phyloP scores from a whole-genome alignment of 257 asterid species.

The Penstemon barbatus region DNA sequence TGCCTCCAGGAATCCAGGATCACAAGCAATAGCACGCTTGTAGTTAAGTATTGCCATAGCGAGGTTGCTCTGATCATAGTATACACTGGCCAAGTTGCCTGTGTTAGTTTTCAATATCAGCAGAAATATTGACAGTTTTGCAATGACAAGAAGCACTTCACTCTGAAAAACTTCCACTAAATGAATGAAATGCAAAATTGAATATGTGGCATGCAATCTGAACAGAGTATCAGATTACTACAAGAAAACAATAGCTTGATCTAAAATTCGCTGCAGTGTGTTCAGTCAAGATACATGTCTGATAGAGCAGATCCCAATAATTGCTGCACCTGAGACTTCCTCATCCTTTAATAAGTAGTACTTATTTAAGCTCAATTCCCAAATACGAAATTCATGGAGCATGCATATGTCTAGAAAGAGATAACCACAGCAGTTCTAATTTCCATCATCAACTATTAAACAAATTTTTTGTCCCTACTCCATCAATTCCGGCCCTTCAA shows the following conservation, averaged over 20 bases:
- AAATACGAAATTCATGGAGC: neutral
- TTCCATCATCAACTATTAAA: neutral
- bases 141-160: slow-evolving; percentile 8
- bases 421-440: neutral
- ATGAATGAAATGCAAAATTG: neutral
- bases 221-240: neutral
- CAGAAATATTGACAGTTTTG: slow-evolving; percentile 6
- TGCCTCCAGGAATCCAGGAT: slow-evolving; percentile 90
- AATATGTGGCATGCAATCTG: slow-evolving; percentile 4
- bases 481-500: neutral
- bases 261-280: slow-evolving; percentile 12
- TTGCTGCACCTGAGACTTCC: neutral
- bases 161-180: slow-evolving; percentile 12
- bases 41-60: slow-evolving; percentile 92
- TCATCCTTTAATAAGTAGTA: neutral
- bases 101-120: slow-evolving; percentile 34
- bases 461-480: neutral
- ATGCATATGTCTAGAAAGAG: neutral
- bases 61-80: slow-evolving; percentile 93
- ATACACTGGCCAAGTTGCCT: slow-evolving; percentile 93
- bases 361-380: neutral
- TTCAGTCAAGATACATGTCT: neutral
- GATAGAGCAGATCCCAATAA: neutral
- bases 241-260: slow-evolving; percentile 15
- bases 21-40: slow-evolving; percentile 92